Evolutionary conservation across 1,139 yeast genomes (phyloP).

Genomic region (Suhomyces coccinellae): DNA sequence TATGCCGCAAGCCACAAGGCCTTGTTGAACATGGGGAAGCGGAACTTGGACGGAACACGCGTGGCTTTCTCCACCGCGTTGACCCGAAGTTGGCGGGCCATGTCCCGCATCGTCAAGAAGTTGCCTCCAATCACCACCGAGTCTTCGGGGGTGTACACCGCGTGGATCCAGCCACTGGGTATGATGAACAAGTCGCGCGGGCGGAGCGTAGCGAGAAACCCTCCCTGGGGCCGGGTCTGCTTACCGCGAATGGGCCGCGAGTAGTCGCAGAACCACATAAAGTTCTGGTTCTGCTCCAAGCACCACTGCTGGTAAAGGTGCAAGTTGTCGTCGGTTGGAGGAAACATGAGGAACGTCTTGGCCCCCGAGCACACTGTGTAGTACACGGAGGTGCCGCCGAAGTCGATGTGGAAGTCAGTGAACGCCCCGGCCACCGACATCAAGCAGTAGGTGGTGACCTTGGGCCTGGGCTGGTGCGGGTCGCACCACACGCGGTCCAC

Average conservation of each 20-base stretch:
- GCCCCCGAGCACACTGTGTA: conserved; percentile 75
- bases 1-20: conserved; percentile 67
- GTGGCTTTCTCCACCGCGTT: conserved; percentile 65
- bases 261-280: conserved; percentile 66
- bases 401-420: conserved; percentile 90
- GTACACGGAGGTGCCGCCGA: conserved; percentile 91
- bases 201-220: conserved; percentile 62
- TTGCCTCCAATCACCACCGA: conserved; percentile 88
- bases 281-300: conserved; percentile 58
- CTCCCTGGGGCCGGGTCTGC: conserved; percentile 34
- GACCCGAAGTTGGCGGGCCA: conserved; percentile 61
- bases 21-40: conserved; percentile 74
- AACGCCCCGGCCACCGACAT: conserved; percentile 83
- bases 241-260: conserved; percentile 27
- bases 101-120: conserved; percentile 64
- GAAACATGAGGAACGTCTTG: conserved; percentile 74
- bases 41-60: conserved; percentile 70
- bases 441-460: conserved; percentile 79
- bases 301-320: conserved; percentile 73
- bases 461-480: conserved; percentile 46
- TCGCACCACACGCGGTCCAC: conserved; percentile 66
- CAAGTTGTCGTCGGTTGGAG: conserved; percentile 69
- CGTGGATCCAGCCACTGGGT: conserved; percentile 94
- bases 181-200: conserved; percentile 78
- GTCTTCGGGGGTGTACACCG: conserved; percentile 81